Percentiles rank a stretch among this genome's conserved stretches.
These are phyloP conservation scores for Komagataella populi DNA, from an alignment of 805 yeast species.

Conservation along the genomic window DNA sequence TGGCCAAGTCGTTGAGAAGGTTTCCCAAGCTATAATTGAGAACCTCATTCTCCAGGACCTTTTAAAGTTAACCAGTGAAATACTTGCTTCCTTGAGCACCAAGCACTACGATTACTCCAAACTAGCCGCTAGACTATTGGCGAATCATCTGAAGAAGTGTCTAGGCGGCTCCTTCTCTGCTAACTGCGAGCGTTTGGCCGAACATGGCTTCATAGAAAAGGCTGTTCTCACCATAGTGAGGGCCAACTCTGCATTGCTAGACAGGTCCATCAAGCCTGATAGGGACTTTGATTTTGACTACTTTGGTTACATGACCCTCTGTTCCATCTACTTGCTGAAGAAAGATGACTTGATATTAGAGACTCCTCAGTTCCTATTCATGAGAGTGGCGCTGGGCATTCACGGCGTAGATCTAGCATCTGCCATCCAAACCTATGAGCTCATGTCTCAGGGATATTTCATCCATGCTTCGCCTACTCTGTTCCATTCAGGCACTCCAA, in stretches of 20 bases:
- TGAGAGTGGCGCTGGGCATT: constrained; percentile 89
- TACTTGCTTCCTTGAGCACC: constrained; percentile 90
- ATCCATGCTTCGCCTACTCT: constrained; percentile 94
- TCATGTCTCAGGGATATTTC: constrained; percentile 79
- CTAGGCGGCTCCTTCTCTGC: constrained; percentile 68
- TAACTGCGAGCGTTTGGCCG: constrained; percentile 60
- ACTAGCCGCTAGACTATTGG: constrained; percentile 84
- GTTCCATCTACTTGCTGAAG: constrained; percentile 69
- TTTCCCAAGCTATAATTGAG: constrained; percentile 33
- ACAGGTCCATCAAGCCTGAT: constrained; percentile 53
- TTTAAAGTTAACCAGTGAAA: constrained; percentile 59
- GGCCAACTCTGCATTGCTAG: constrained; percentile 44
- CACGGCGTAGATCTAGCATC: constrained; percentile 55
- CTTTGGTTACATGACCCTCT: constrained; percentile 88
- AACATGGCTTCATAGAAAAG: constrained; percentile 49
- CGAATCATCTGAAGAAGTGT: constrained; percentile 72
- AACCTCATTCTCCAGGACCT: constrained; percentile 29
- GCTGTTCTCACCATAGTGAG: constrained; percentile 43
- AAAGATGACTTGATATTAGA: constrained; percentile 60
- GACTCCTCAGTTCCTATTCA: constrained; percentile 80
- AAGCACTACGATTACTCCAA: constrained; percentile 88
- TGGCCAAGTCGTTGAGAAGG: constrained; percentile 30
- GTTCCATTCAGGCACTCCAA: constrained; percentile 84
- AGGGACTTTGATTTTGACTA: constrained; percentile 71
- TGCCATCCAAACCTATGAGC: constrained; percentile 70